Base-by-base conservation (phyloP, 768 basidiomycete species). In the Phylloporus sp. region DNA sequence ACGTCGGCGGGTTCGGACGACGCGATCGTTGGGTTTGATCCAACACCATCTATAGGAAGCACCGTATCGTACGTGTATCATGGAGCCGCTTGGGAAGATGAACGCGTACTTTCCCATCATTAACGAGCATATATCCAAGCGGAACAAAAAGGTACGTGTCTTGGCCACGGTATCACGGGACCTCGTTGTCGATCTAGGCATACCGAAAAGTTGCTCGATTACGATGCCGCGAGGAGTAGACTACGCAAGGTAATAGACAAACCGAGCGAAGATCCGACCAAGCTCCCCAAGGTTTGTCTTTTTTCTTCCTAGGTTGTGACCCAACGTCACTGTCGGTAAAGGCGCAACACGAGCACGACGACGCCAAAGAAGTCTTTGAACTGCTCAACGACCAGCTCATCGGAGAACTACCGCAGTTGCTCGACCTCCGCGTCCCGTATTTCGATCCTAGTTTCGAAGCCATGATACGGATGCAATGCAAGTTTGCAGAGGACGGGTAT, bases 401-500 rank as follows among this genome's bases (percentile, higher is more conserved):
- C 55, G 69, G 75, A 22, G 96, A 98, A 58, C 75, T 99, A 14
- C 96, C 96, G 0, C 84, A 94, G 56, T 71, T 99, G 33, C 79
- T 98, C 40, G 94, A 97, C 60, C 81, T 97, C 17, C 89, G 96
- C 31, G 88, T 99, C 21, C 96, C 96, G 0, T 99, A 90, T 75
- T 94, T 98, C 53, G 96, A 98, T 66, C 96, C 96, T 5, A 93
- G 89, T 56, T 98, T 98, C 64, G 96, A 98, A 69, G 90, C 95
- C 37, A 98, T 98, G 95, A 92, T 93, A 54, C 80, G 96, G 24
- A 90, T 96, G 82, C 96, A 99, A 62, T 81, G 89, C 61, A 93
- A 94, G 61, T 98, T 98, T 62, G 94, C 95, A 0, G 91, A 97
- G 66, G 95, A 99, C 58, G 94, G 95, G 0, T 98, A 99, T 64